A percentile compares a stretch with the other conserved stretches of the same genome.
These are phyloP conservation scores for Exserohilum turcica DNA, from an alignment of 2,329 filamentous ascomycete genomes.

Conservation along the genomic window DNA sequence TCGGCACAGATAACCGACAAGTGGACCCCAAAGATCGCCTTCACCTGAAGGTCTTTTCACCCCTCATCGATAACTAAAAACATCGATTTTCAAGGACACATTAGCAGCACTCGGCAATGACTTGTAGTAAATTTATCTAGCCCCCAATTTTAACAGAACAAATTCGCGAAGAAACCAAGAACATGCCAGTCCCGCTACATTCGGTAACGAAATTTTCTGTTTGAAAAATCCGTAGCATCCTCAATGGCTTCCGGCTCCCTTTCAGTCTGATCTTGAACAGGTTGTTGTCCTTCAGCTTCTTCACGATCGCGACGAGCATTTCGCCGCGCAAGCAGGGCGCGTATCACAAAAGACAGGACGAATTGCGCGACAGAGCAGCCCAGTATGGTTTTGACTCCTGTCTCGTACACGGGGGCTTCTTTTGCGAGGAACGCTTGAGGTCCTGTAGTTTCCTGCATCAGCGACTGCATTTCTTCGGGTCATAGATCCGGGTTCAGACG, in stretches of 20 bases:
- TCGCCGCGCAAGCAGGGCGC: slow-evolving; percentile 7
- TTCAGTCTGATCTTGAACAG: not conserved
- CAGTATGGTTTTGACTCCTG: slow-evolving; percentile 59
- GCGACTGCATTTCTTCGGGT: not conserved
- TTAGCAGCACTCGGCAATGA: no score
- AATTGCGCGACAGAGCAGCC: slow-evolving; percentile 53
- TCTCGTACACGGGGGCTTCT: slow-evolving; percentile 57
- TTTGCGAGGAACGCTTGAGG: slow-evolving; percentile 54
- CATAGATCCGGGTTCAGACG: not conserved
- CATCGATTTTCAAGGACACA: no score
- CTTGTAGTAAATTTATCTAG: no score
- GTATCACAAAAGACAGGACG: slow-evolving; percentile 33
- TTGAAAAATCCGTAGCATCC: slow-evolving; percentile 8
- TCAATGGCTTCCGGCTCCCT: not conserved
- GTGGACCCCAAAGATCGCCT: no score
- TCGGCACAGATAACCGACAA: no score
- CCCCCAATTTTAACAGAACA: no score
- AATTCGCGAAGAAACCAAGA: no score
- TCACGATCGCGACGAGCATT: slow-evolving; percentile 5
- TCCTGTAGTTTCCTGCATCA: not conserved
- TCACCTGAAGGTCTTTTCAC: no score
- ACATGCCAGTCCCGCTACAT: not conserved
- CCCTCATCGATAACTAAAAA: no score
- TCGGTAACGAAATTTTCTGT: slow-evolving; percentile 6
- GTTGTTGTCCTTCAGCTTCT: not conserved